Base-by-base conservation (phyloP, 1,139 yeast genomes). In the Blastobotrys proliferans region DNA sequence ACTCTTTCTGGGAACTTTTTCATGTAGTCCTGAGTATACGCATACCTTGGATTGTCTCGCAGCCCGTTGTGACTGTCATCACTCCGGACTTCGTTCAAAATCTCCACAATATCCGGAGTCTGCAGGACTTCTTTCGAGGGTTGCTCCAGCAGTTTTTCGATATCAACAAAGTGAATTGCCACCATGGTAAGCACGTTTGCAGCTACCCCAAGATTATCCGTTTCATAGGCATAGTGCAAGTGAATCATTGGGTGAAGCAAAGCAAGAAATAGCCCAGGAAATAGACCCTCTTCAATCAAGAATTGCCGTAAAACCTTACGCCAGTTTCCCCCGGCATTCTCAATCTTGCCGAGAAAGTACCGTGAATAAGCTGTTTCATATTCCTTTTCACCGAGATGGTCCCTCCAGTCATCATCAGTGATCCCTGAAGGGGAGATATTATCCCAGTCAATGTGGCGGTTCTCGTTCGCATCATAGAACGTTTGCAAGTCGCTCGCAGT, bases 361-460 rank as follows among this genome's bases (percentile, higher is more conserved):
- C 62, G 63, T 21, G 49, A 53, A 39, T 53, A 64, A 3, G 60
- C 64, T 10, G 62, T 46, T 41, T 59, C 62, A 40, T 60, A 61
- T 33, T 38, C 43, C 40, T 50, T 48, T 19, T 59, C 43, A 10
- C 66, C 66, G 13, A 53, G 44, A 38, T 51, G 51, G n/a, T 50
- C 46, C 13, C 41, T 44, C 63, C 66, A 64, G 36, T 63, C 65
- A 6, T 55, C 57, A 28, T 53, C 56, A 1, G 63, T 61, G 10
- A 64, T 56, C 36, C 52, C 66, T 8, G 54, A 51, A 2, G 67
- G 66, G 22, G 53, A 45, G 42, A 62, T 66, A 35, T 62, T 64
- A 21, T 48, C 43, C 65, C 64, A 61, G 9, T 50, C 51, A 9
- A 49, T 53, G n/a, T 57, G 41, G 4, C 35, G 27, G 19, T 41